Evolutionary conservation across 768 basidiomycete genomes (phyloP).

Genomic region (Mycena albidolilacea): DNA sequence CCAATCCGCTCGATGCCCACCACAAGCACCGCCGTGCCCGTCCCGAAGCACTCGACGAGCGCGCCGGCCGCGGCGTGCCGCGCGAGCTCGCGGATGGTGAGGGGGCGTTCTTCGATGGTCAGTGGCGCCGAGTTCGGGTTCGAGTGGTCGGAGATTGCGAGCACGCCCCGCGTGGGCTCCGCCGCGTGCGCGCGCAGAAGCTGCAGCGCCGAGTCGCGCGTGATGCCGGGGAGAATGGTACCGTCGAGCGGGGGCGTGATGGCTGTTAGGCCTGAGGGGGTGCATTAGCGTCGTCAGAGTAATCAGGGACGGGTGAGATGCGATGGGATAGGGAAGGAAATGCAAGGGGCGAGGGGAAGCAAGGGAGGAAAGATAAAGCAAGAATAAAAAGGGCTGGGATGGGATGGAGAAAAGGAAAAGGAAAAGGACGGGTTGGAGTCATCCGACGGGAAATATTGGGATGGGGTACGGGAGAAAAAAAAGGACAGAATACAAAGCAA

Average conservation of each 20-base stretch:
- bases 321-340: too few species aligned
- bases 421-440: too few species aligned
- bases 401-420: too few species aligned
- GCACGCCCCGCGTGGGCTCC: neutral
- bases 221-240: slow-evolving; percentile 94
- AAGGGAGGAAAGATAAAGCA: too few species aligned
- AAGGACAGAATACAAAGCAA: too few species aligned
- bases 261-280: slow-evolving; percentile 72
- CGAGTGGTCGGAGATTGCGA: too few species aligned
- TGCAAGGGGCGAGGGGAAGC: too few species aligned
- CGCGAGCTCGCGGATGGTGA: slow-evolving; percentile 73
- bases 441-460: neutral
- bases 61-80: slow-evolving; percentile 63
- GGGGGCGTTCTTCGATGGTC: slow-evolving; percentile 68
- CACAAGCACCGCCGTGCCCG: slow-evolving; percentile 85
- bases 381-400: too few species aligned
- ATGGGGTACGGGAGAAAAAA: too few species aligned
- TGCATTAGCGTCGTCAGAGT: too few species aligned
- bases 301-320: too few species aligned
- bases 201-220: slow-evolving; percentile 79
- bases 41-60: slow-evolving; percentile 82
- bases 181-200: slow-evolving; percentile 73
- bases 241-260: slow-evolving; percentile 90
- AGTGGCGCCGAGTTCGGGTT: slow-evolving; percentile 43
- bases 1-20: slow-evolving; percentile 75